Evolutionary conservation across 2,329 filamentous ascomycete species (phyloP), one percentile per base, ranked within the genome.

Genomic region (Alternaria metachromatica): DNA sequence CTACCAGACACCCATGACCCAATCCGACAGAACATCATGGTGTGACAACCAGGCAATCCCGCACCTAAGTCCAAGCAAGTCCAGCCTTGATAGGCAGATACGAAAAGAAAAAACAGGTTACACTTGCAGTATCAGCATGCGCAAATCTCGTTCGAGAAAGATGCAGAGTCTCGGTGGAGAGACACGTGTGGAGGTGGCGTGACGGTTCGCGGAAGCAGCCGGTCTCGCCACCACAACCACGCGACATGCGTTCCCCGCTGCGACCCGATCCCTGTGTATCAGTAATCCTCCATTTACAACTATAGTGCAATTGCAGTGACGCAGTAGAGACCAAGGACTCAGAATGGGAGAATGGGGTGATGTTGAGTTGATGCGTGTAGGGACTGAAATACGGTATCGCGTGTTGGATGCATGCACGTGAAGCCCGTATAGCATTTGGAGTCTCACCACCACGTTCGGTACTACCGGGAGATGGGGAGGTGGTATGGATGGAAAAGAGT

Each of bases 161-260:
- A 44, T 3, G 41, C 30, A 54, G 28, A 12, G 13, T 25, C 15
- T 1, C 13, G 26, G 60, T 67, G 63, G 65, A 23, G 56, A 63
- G 61, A 64, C 37, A 58, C 23, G 4, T 23, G 23, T 23, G 23
- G 23, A 23, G 11, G 25, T 64, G 63, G 59, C 56, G 64, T 62
- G 59, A 62, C 13, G 21, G n/a, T 41, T 41, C 15, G 41, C 12
- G 64, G 61, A 30, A 46, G 13, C 49, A 30, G 58, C 57, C 58
- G 58, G 33, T 57, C 45, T 50, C 53, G 13, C 45, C 53, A 61
- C 58, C 18, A 54, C 28, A 33, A 30, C 28, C 11, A 33, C 30
- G 6, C 30, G 30, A 13, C 30, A 33, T 7, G 30, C 2, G 6
- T 30, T 33, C 30, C 6, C 30, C 20, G 41, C 28, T 6, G 13